Conservation (phyloP, 169 alveolate species). For the Eimeria zaria region DNA sequence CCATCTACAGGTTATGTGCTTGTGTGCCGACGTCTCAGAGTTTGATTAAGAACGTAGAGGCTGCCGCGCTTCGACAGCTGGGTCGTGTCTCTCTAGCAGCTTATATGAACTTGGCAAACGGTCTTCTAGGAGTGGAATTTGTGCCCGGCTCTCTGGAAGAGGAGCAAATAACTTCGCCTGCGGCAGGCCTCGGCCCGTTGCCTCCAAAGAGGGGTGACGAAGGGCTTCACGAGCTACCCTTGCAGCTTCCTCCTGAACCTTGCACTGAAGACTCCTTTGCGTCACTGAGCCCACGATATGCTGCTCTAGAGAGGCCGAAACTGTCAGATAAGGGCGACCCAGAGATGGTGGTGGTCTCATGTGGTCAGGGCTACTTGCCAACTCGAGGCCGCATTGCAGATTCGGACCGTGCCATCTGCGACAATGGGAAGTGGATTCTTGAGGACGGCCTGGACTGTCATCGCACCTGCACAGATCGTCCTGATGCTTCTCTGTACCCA, state of each 20-base stretch:
- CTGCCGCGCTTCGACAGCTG: conserved; percentile 59
- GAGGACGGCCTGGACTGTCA: conserved; percentile 78
- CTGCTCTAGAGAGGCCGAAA: background rate
- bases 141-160: conserved; percentile 43
- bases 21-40: conserved; percentile 18
- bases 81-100: conserved; percentile 59
- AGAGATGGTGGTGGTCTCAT: conserved; percentile 62
- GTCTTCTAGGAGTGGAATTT: conserved; percentile 42
- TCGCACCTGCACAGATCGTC: conserved; percentile 54
- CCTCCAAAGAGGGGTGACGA: conserved; percentile 47
- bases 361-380: conserved; percentile 17
- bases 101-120: conserved; percentile 4
- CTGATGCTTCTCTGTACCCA: conserved; percentile 8
- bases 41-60: conserved; percentile 19
- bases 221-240: conserved; percentile 68
- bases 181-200: conserved; percentile 69
- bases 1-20: background rate
- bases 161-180: conserved; percentile 64
- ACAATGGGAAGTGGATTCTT: conserved; percentile 83
- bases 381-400: conserved; percentile 75
- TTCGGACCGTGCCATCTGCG: conserved; percentile 85
- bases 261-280: conserved; percentile 56
- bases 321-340: conserved; percentile 71
- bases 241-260: conserved; percentile 56
- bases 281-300: conserved; percentile 21